Conservation (phyloP, 2,329 filamentous ascomycete genomes). For the Scolecobasidium constrictum region DNA sequence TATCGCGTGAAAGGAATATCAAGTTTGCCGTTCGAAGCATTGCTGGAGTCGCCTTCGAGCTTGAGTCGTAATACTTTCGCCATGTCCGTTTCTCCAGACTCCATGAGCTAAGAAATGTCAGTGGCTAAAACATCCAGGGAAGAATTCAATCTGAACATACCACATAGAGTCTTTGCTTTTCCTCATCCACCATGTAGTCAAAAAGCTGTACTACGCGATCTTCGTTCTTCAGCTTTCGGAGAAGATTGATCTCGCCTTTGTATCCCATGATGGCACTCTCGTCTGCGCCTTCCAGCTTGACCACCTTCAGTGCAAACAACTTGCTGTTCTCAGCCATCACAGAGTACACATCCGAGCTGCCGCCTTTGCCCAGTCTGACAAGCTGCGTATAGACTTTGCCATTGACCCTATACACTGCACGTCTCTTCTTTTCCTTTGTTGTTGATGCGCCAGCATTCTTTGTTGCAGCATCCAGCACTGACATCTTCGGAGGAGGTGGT, state of each 20-base stretch:
- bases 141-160: conserved; percentile 45
- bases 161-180: conserved; percentile 79
- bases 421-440: conserved; percentile 65
- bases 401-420: conserved; percentile 77
- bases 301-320: conserved; percentile 86
- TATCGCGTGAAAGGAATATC: conserved; percentile 89
- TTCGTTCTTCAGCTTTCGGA: conserved; percentile 70
- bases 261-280: conserved; percentile 74
- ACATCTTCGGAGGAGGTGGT: conserved; percentile 88
- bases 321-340: conserved; percentile 97
- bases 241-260: conserved; percentile 88
- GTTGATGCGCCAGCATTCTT: conserved; percentile 70
- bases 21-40: conserved; percentile 38
- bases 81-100: conserved; percentile 90
- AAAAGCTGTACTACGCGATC: conserved; percentile 84
- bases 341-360: conserved; percentile 87
- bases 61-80: conserved; percentile 70
- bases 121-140: too few relatives aligned
- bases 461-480: conserved; percentile 83
- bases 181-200: conserved; percentile 88
- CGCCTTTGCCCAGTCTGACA: conserved; percentile 83
- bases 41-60: conserved; percentile 19
- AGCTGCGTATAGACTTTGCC: conserved; percentile 74
- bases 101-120: conserved; percentile 66
- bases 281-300: conserved; percentile 83